Percentiles rank a stretch among this genome's conserved stretches.
Evolutionary conservation across 2,329 filamentous ascomycete species (phyloP).

Genomic region (Sporothrix dimorphospora): DNA sequence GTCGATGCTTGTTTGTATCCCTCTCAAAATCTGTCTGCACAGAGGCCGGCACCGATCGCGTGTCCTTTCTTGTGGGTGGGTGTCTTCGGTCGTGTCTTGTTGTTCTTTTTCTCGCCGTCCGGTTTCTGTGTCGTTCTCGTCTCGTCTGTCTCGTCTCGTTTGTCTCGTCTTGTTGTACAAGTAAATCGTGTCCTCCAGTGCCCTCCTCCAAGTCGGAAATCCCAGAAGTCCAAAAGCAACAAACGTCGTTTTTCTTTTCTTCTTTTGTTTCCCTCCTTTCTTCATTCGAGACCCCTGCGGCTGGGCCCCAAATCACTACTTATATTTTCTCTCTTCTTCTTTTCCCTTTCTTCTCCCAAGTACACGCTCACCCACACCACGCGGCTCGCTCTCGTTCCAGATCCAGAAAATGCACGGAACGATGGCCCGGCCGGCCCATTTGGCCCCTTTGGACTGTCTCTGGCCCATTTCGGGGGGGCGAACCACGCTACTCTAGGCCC

Average conservation of each 20-base stretch:
- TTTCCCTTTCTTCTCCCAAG: background rate
- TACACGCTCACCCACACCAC: conserved; percentile 12
- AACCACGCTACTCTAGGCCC: background rate
- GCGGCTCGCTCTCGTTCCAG: conserved; percentile 30
- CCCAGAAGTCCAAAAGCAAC: background rate
- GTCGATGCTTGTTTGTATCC: background rate
- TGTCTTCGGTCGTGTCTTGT: background rate
- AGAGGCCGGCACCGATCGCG: conserved; percentile 15
- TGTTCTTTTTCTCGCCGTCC: no score
- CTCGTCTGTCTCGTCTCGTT: background rate
- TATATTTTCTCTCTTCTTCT: conserved; percentile 2
- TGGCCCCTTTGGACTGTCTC: background rate
- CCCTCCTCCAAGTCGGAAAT: background rate
- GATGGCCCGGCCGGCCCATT: conserved; percentile 32
- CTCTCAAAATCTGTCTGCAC: background rate
- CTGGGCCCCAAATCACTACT: conserved; percentile 11
- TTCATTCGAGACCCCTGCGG: background rate
- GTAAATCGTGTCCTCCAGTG: background rate
- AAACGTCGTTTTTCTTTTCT: background rate
- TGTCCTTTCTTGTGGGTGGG: no score
- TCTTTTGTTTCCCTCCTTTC: background rate
- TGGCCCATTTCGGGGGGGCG: no score
- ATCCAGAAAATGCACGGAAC: conserved; percentile 30
- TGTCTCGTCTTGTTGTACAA: background rate
- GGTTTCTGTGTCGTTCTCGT: background rate